Base-by-base conservation (phyloP, 2,329 filamentous ascomycete genomes). In the Talaromyces islandicus region DNA sequence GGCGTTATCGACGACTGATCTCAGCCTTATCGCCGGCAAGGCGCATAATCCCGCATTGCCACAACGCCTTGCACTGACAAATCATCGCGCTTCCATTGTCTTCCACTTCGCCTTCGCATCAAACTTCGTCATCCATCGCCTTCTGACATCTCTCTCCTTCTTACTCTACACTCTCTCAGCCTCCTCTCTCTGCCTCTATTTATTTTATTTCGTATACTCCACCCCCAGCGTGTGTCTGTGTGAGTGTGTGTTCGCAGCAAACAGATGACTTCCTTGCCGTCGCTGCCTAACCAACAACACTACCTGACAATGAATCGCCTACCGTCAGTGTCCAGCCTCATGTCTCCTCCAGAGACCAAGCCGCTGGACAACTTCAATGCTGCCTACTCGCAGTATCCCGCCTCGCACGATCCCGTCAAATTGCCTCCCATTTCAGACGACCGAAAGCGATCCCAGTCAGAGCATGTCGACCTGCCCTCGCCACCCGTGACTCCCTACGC, bases 311-410 rank as follows among this genome's bases (percentile, higher is more conserved):
- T 78, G 76, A 74, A 73, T 69, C 73, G 70, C 61, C 67, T 78
- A 64, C 75, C 75, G 30, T 71, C 74, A 55, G 72, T 78, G 48
- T 74, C 76, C 56, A 78, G 71, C 67, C 71, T 79, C 55, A 77
- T 79, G 74, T 79, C 77, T 63, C 76, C 77, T 46, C 77, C 77
- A 60, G 76, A 78, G 67, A 63, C 71, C n/a, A 84, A 77, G 54
- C 80, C 81, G 21, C 75, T 82, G 3, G 82, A 82, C 59, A 82
- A 70, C 54, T 78, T 78, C 66, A 67, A 71, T 59, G 64, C 68
- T 50, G 59, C 67, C 19, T 66, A 68, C 54, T 68, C 69, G 35
- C 67, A 71, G 25, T 69, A 68, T 60, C 62, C 64, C 59, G 68
- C 68, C 62, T 67, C 68, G 43, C 66, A 69, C 59, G 67, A 72